phyloP scores from a whole-genome alignment of 1,284 basidiomycete genomes.

The Volvariella surrecta region DNA sequence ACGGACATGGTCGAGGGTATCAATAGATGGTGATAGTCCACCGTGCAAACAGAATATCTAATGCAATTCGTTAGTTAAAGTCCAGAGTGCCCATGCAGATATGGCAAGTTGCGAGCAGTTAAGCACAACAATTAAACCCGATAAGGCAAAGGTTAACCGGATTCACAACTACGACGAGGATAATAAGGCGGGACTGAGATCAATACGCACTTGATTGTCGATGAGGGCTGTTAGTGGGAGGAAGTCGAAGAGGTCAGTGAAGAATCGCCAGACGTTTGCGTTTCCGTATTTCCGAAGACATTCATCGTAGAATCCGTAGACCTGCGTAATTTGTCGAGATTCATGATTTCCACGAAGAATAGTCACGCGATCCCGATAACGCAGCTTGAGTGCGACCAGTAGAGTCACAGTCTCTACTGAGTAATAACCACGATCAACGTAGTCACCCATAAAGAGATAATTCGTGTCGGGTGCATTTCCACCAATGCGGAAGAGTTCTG shows the following conservation, averaged over 20 bases:
- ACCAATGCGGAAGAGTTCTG: conserved; percentile 98
- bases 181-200: conserved; percentile 2
- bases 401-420: conserved; percentile 98
- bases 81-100: background rate
- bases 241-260: conserved; percentile 98
- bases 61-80: conserved; percentile 5
- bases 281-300: conserved; percentile 99
- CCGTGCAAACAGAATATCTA: conserved; percentile 99
- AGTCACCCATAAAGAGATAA: conserved; percentile 99
- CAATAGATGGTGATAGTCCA: conserved; percentile 97
- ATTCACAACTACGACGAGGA: no score
- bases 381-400: conserved; percentile 96
- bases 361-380: conserved; percentile 97
- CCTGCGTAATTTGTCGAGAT: conserved; percentile 98
- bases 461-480: conserved; percentile 99
- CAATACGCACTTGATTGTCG: conserved; percentile 85
- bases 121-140: conserved; percentile 6
- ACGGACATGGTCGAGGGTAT: conserved; percentile 98
- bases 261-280: conserved; percentile 99
- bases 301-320: conserved; percentile 99
- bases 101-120: background rate
- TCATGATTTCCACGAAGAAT: conserved; percentile 99
- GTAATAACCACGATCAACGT: conserved; percentile 99
- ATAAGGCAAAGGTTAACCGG: conserved; percentile 1
- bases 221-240: conserved; percentile 95